Conservation (phyloP, 2,329 filamentous ascomycete species). For the Alternaria hordeiaustralica region DNA sequence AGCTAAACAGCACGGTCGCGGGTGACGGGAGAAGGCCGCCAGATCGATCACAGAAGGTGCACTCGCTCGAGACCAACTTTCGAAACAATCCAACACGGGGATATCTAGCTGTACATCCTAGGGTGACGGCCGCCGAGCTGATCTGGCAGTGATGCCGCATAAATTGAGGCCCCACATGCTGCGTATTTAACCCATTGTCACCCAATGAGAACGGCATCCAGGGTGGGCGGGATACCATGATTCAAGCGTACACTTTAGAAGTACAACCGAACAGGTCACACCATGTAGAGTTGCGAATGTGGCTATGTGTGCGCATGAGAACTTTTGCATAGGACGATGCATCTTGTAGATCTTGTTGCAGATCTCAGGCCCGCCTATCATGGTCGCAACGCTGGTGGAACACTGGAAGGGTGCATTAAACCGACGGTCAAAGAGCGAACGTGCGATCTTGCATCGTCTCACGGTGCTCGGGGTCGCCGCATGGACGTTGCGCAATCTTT, state of each 20-base stretch:
- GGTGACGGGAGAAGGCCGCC: neutral
- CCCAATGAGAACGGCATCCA: constrained; percentile 4
- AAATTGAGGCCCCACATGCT: constrained; percentile 19
- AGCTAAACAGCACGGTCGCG: constrained; percentile 4
- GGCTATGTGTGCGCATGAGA: neutral
- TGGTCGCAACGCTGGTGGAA: constrained; percentile 8
- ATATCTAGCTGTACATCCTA: neutral
- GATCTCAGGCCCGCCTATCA: neutral
- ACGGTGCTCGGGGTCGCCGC: neutral
- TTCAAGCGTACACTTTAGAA: neutral
- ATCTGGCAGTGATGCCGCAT: constrained; percentile 11
- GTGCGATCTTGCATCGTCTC: neutral
- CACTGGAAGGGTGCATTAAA: neutral
- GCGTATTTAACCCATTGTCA: neutral
- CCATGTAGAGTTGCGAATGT: neutral
- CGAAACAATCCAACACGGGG: constrained; percentile 7
- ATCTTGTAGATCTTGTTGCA: constrained; percentile 1
- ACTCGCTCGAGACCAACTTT: constrained; percentile 1
- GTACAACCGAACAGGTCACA: neutral
- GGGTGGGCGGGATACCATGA: neutral
- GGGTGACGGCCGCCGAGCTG: constrained; percentile 2
- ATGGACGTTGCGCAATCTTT: neutral
- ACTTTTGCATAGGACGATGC: neutral
- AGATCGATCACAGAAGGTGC: constrained; percentile 13
- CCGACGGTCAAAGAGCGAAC: neutral